Evolutionary conservation across 2,329 filamentous ascomycete genomes (phyloP).

Genomic region (Pyrenochaeta sp.): DNA sequence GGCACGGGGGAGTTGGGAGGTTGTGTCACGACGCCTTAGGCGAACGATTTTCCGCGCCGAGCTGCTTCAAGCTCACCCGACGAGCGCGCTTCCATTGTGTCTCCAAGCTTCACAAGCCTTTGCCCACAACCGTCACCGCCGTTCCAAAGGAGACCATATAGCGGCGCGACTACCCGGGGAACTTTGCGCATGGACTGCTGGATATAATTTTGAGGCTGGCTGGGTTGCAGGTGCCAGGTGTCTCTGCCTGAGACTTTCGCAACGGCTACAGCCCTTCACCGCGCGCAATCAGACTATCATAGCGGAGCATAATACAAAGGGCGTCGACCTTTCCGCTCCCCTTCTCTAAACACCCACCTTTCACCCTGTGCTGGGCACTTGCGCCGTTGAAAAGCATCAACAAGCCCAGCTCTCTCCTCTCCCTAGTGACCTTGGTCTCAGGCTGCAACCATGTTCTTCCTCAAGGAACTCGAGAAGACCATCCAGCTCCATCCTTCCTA

Average conservation of each 20-base stretch:
- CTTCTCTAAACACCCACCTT: slow-evolving; percentile 7
- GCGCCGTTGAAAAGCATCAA: slow-evolving; percentile 10
- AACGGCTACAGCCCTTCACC: slow-evolving; percentile 18
- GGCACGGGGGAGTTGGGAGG: slow-evolving; percentile 28
- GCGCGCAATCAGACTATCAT: slow-evolving; percentile 33
- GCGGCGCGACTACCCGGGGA: slow-evolving; percentile 21
- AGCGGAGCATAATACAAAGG: slow-evolving; percentile 33
- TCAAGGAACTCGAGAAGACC: slow-evolving; percentile 93
- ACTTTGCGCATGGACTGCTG: slow-evolving; percentile 37
- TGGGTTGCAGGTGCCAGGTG: slow-evolving; percentile 41
- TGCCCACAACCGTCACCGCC: slow-evolving; percentile 16
- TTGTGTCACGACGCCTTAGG: slow-evolving; percentile 15
- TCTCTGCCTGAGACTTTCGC: slow-evolving; percentile 34
- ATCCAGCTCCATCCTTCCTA: slow-evolving; percentile 97
- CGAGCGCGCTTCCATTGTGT: slow-evolving; percentile 14
- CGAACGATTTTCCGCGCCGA: slow-evolving; percentile 29
- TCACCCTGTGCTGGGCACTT: slow-evolving; percentile 23
- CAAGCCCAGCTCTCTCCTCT: no score
- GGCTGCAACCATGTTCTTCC: slow-evolving; percentile 83
- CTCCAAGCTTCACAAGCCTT: slow-evolving; percentile 18
- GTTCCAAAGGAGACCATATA: slow-evolving; percentile 16
- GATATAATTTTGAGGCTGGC: slow-evolving; percentile 24
- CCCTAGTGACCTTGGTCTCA: slow-evolving; percentile 9
- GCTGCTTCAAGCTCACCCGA: slow-evolving; percentile 13
- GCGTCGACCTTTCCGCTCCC: slow-evolving; percentile 14